Percentiles rank a stretch among this genome's conserved stretches.
These are phyloP conservation scores for Nelumbo lutea DNA, from an alignment of 164 flowering plant species.

Conservation along the genomic window DNA sequence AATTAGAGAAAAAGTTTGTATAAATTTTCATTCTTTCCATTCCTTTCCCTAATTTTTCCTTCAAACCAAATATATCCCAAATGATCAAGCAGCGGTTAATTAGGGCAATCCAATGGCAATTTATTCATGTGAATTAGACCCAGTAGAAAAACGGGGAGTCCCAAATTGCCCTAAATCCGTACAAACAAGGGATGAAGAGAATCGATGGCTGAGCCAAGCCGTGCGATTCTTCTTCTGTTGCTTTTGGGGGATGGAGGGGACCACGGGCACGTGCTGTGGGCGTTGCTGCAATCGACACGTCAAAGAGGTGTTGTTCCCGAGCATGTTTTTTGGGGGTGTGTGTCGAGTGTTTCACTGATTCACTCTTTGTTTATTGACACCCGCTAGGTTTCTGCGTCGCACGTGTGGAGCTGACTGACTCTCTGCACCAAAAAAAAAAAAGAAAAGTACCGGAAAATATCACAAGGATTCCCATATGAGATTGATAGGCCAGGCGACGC, in stretches of 20 bases:
- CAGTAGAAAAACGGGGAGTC: too few species aligned
- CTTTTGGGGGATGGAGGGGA: background rate
- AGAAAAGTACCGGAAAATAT: conserved; percentile 3
- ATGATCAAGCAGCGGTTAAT: too few species aligned
- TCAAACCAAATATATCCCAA: too few species aligned
- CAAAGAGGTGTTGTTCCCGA: conserved; percentile 8
- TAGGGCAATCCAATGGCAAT: too few species aligned
- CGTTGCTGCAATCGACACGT: conserved; percentile 1
- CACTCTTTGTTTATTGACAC: too few species aligned
- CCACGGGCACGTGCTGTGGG: background rate
- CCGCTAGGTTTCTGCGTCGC: conserved; percentile 15
- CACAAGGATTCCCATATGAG: background rate
- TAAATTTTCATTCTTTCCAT: too few species aligned
- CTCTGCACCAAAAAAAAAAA: background rate
- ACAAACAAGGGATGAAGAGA: background rate
- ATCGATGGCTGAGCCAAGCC: conserved; percentile 4
- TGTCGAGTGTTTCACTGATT: too few species aligned
- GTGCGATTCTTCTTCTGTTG: conserved; percentile 4
- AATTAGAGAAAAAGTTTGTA: too few species aligned
- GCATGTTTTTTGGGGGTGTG: background rate
- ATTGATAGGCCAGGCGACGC: background rate
- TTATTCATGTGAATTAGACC: too few species aligned
- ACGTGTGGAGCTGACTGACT: conserved; percentile 26
- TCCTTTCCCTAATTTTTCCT: too few species aligned
- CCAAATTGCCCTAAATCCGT: background rate